Conservation (phyloP, 495 filamentous ascomycete species). For the Achaetomiella virescens region DNA sequence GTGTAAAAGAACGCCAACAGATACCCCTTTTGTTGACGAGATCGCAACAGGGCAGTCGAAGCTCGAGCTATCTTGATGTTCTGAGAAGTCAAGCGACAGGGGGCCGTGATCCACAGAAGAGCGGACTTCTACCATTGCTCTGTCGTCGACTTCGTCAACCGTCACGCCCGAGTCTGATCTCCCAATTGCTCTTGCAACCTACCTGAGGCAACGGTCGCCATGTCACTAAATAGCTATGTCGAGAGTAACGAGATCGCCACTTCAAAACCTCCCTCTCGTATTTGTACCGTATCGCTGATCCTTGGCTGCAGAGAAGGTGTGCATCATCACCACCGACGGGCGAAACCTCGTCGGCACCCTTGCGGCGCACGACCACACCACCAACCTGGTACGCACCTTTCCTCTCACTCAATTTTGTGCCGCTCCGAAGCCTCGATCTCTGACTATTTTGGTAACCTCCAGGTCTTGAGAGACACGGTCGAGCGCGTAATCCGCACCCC, state of each 20-base stretch:
- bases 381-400: constrained; percentile 61
- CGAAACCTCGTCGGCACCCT: constrained; percentile 80
- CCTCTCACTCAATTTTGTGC: too few species aligned
- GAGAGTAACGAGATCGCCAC: constrained; percentile 2
- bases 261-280: not conserved
- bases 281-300: not conserved
- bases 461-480: constrained; percentile 71
- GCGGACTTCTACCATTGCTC: not conserved
- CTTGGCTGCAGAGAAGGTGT: constrained; percentile 65
- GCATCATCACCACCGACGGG: constrained; percentile 87
- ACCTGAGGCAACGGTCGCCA: not conserved
- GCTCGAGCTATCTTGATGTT: not conserved
- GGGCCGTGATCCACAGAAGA: not conserved
- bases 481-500: constrained; percentile 82
- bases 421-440: too few species aligned
- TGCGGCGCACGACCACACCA: constrained; percentile 81
- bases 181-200: not conserved
- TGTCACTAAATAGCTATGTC: constrained; percentile 19
- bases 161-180: not conserved
- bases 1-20: not conserved
- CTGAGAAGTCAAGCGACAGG: too few species aligned
- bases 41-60: not conserved
- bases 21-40: not conserved
- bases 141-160: not conserved
- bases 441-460: too few species aligned